Evolutionary conservation across 768 basidiomycete species (phyloP).

Genomic region (Hericium alpestre): DNA sequence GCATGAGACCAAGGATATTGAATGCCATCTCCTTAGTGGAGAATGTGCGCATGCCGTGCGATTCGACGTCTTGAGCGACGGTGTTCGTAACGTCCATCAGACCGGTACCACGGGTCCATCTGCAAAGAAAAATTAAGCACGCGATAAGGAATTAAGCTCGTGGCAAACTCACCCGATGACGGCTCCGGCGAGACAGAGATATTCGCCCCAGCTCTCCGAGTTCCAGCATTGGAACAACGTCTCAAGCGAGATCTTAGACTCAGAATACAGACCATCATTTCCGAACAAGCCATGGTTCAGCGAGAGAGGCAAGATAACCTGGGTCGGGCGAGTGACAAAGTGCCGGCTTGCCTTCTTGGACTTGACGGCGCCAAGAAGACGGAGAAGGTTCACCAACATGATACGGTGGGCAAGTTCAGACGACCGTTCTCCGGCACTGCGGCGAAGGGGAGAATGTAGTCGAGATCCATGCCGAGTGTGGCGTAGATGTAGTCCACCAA

Average conservation of each 20-base stretch:
- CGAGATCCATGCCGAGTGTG: conserved; percentile 89
- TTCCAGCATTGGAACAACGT: conserved; percentile 97
- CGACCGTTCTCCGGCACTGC: conserved; percentile 98
- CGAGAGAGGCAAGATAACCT: conserved; percentile 94
- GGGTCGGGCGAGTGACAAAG: conserved; percentile 95
- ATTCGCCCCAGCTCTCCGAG: conserved; percentile 98
- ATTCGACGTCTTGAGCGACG: no score
- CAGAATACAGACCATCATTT: conserved; percentile 94
- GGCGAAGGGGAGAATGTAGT: conserved; percentile 97
- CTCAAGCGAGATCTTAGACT: conserved; percentile 96
- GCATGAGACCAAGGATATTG: no score
- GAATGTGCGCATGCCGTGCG: no score
- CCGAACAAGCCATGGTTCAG: conserved; percentile 98
- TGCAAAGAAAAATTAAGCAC: conserved; percentile 20
- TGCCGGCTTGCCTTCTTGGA: conserved; percentile 94
- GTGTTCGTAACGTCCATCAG: no score
- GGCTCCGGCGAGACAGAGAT: no score
- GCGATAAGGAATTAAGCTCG: not conserved
- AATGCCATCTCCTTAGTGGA: no score
- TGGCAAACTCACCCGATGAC: conserved; percentile 38
- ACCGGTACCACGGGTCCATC: conserved; percentile 97
- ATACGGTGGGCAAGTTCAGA: conserved; percentile 97
- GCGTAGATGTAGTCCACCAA: conserved; percentile 97
- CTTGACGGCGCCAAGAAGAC: conserved; percentile 95
- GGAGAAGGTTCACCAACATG: conserved; percentile 95